Evolutionary conservation across 805 yeast species (phyloP), one percentile per base, ranked within the genome.

Genomic region (Kuraishia capsulata): DNA sequence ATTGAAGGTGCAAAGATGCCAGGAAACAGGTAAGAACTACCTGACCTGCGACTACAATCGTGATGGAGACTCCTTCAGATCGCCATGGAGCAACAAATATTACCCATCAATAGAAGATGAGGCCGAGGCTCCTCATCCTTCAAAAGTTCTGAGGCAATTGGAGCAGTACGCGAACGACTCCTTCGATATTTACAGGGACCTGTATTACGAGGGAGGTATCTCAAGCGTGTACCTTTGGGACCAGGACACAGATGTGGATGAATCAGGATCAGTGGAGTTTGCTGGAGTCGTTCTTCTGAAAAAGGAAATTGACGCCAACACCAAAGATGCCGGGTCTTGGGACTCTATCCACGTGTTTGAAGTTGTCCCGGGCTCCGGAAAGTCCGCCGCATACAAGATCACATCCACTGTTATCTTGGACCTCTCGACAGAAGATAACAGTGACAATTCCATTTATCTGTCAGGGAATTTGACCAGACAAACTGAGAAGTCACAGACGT

Each of bases 221-320:
- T 80, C 92, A 2, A 78, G 89, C 40, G 95, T 83, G 14, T 90
- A 92, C 55, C 65, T 92, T 37, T 90, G 98, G 98, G 96, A 89
- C 50, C 80, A 72, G 18, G 67, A 56, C 31, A 64, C 61, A 19
- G 62, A 52, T 5, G 60, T 55, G n/a, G 52, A 51, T 34, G 45
- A 56, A 3, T 48, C 57, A 17, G 87, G 86, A 1, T 61, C 55
- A 30, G 38, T 61, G 24, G 85, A 84, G 1, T 87, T 90, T 64
- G 96, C 97, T 3, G 97, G 97, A 17, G 96, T 88, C 4, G 88
- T 79, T 13, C 67, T 90, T 42, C 69, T 90, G 54, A 85, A 92
- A 63, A 90, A 90, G 58, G 42, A 58, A 26, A 51, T 49, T 38
- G 70, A 65, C 36, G 54, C 54, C 26, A 51, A 57, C 23, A 41